Percentiles rank a stretch among this genome's conserved stretches.
These are phyloP conservation scores for Aphelidium insulamus DNA, from an alignment of 371 early-diverging fungal species.

Conservation along the genomic window DNA sequence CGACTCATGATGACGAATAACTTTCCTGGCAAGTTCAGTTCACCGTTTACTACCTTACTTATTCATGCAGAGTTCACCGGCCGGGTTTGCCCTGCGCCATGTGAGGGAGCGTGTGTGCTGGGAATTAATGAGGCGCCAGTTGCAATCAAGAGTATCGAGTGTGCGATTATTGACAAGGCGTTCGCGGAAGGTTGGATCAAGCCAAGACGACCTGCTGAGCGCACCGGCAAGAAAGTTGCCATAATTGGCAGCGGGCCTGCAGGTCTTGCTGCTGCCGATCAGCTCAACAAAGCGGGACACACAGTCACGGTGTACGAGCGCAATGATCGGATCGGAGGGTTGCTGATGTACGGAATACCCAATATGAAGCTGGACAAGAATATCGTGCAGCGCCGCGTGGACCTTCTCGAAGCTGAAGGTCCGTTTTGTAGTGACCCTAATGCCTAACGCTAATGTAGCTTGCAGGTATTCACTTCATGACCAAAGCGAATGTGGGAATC, in stretches of 20 bases:
- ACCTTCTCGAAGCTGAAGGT: constrained; percentile 78
- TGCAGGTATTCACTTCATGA: constrained; percentile 62
- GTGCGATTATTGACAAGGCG: constrained; percentile 84
- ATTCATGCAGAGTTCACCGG: constrained; percentile 24
- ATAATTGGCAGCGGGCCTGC: constrained; percentile 89
- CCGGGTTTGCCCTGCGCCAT: constrained; percentile 83
- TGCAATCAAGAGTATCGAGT: constrained; percentile 87
- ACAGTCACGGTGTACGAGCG: constrained; percentile 82
- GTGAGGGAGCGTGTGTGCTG: constrained; percentile 75
- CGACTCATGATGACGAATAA: constrained; percentile 89
- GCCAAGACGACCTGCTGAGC: constrained; percentile 45
- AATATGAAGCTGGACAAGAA: constrained; percentile 97
- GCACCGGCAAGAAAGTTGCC: constrained; percentile 67
- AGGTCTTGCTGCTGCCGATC: constrained; percentile 87
- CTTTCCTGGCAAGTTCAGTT: constrained; percentile 63
- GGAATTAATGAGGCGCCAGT: constrained; percentile 83
- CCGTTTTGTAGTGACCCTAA: no score
- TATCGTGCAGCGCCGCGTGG: constrained; percentile 74
- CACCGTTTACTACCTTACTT: constrained; percentile 16
- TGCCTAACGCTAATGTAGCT: no score
- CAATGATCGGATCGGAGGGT: constrained; percentile 82
- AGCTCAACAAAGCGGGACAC: constrained; percentile 89
- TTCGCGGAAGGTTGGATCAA: constrained; percentile 89
- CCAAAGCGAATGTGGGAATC: constrained; percentile 66
- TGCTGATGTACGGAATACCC: constrained; percentile 94